Percentiles rank a stretch among this genome's conserved stretches.
These are phyloP conservation scores for Penicillium decumbens DNA, from an alignment of 2,329 filamentous ascomycete genomes.

Conservation along the genomic window DNA sequence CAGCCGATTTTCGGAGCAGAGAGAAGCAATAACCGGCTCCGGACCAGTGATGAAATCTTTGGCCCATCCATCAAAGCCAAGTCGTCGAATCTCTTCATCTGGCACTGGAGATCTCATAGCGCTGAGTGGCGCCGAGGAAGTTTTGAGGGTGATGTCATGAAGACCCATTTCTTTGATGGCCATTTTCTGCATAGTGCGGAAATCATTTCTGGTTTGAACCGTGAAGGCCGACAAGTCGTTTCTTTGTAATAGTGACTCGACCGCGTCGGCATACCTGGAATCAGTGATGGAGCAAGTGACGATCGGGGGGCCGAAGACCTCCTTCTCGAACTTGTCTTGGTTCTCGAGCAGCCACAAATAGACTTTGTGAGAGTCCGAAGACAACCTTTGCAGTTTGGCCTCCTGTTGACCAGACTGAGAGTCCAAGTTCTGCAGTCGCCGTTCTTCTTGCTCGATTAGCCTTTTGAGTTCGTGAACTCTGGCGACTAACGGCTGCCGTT, in stretches of 20 bases:
- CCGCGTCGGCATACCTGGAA: conserved; percentile 56
- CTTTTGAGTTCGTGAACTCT: conserved; percentile 35
- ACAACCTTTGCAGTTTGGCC: conserved; percentile 57
- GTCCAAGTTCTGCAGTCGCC: conserved; percentile 57
- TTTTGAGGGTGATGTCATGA: conserved; percentile 66
- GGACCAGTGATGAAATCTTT: conserved; percentile 77
- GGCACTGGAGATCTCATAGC: conserved; percentile 55
- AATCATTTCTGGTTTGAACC: conserved; percentile 69
- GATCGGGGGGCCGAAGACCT: conserved; percentile 76
- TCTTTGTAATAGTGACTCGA: conserved; percentile 55
- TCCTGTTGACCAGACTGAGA: conserved; percentile 72
- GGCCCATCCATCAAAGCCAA: conserved; percentile 74
- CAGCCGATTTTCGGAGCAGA: conserved; percentile 69
- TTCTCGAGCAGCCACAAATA: conserved; percentile 82
- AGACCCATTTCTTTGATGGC: conserved; percentile 62
- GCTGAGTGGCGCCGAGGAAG: conserved; percentile 52
- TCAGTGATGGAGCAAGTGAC: conserved; percentile 76
- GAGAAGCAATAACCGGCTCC: conserved; percentile 76
- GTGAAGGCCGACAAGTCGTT: conserved; percentile 63
- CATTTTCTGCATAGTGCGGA: conserved; percentile 63
- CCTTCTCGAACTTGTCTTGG: conserved; percentile 62
- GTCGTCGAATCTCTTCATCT: conserved; percentile 51
- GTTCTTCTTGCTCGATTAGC: conserved; percentile 42
- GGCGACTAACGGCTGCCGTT: conserved; percentile 29
- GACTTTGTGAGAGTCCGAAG: conserved; percentile 61